Evolutionary conservation across 306 rosid genomes (phyloP).

Genomic region (Inga leiocalycina): DNA sequence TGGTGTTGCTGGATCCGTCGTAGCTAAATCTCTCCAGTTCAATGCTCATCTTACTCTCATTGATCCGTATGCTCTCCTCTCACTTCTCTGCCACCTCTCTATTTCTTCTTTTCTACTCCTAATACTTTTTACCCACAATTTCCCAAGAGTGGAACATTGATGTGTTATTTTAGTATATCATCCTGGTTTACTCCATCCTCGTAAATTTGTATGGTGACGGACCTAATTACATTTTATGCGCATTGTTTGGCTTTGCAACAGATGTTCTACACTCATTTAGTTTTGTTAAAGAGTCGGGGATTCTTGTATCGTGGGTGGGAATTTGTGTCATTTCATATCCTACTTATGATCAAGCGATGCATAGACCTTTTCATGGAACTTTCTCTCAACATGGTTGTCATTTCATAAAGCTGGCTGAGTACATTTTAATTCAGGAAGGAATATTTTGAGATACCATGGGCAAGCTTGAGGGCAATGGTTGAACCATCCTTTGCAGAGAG

Average conservation of each 20-base stretch:
- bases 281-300: background rate
- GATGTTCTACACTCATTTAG: background rate
- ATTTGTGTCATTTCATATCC: slow-evolving; percentile 5
- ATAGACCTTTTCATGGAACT: slow-evolving; percentile 9
- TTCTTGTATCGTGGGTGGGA: background rate
- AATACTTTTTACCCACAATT: background rate
- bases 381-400: slow-evolving; percentile 6
- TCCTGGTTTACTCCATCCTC: background rate
- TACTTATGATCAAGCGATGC: slow-evolving; percentile 14
- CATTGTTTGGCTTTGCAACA: background rate
- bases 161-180: background rate
- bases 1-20: slow-evolving; percentile 71
- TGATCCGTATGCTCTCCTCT: slow-evolving; percentile 60
- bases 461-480: slow-evolving; percentile 79
- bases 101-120: background rate
- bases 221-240: background rate
- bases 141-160: background rate
- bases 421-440: slow-evolving; percentile 66
- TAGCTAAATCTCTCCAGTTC: slow-evolving; percentile 69
- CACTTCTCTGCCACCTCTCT: background rate
- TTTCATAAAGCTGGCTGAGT: slow-evolving; percentile 29
- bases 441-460: slow-evolving; percentile 90
- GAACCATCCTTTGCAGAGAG: slow-evolving; percentile 80
- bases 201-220: background rate
- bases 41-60: slow-evolving; percentile 62